phyloP scores from a whole-genome alignment of 2,329 filamentous ascomycete species.

The Diaporthe ilicicola region DNA sequence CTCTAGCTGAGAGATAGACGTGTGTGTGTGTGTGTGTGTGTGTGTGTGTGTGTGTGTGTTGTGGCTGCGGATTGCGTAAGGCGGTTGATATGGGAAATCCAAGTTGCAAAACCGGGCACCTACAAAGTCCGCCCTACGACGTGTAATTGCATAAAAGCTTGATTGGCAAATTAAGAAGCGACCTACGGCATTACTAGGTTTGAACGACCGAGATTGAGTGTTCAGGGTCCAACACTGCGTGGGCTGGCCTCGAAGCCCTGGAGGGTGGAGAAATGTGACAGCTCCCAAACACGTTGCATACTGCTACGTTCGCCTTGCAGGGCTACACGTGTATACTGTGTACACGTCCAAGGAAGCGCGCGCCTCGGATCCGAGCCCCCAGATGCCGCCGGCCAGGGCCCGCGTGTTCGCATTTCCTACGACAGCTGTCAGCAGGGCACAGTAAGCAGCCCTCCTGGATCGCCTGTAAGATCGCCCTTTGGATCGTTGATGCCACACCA shows the following conservation, averaged over 20 bases:
- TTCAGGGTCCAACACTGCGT: background rate
- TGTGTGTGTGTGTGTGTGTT: too few relatives aligned
- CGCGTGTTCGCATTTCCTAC: background rate
- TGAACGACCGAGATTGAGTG: background rate
- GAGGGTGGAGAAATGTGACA: background rate
- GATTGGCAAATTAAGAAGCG: background rate
- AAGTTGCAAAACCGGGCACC: background rate
- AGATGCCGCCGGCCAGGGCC: background rate
- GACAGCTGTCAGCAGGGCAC: background rate
- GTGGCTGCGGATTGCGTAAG: background rate
- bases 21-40: too few relatives aligned
- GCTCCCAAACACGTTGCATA: constrained; percentile 10
- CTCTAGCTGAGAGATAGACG: background rate
- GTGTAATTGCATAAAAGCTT: constrained; percentile 21
- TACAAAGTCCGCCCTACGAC: background rate
- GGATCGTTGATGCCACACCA: constrained; percentile 11
- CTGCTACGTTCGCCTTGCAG: background rate
- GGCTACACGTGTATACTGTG: background rate
- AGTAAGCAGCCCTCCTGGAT: background rate
- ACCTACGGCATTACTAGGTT: background rate
- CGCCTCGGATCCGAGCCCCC: constrained; percentile 12
- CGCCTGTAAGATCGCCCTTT: constrained; percentile 13
- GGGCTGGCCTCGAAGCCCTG: background rate
- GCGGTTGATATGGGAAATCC: background rate
- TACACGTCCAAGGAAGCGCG: constrained; percentile 8